Conservation (phyloP, 1,284 basidiomycete species). For the Irpex sp. region DNA sequence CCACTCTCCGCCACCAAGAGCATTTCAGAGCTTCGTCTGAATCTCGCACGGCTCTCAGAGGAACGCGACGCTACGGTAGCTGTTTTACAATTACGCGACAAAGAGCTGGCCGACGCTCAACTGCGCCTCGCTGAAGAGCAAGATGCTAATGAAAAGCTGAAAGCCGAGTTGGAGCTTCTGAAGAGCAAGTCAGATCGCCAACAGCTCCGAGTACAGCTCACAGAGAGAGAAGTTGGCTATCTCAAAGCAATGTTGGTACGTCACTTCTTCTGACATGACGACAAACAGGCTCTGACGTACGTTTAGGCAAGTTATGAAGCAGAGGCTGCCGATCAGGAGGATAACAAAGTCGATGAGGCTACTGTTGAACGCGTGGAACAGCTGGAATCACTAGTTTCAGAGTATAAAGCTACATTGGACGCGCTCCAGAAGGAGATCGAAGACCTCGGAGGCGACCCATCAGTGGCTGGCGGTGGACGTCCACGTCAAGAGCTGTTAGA, state of each 20-base stretch:
- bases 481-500: constrained; percentile 36
- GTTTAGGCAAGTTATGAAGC: constrained; percentile 56
- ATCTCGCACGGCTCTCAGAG: constrained; percentile 59
- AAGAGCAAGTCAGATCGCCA: constrained; percentile 41
- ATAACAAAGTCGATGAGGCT: constrained; percentile 29
- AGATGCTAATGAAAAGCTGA: constrained; percentile 31
- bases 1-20: constrained; percentile 51
- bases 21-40: constrained; percentile 54
- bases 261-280: neutral
- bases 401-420: constrained; percentile 49
- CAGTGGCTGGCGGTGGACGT: constrained; percentile 21
- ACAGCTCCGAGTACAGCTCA: constrained; percentile 44
- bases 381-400: constrained; percentile 54
- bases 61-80: constrained; percentile 57
- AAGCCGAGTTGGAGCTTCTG: constrained; percentile 34
- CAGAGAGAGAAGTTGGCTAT: constrained; percentile 60
- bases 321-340: constrained; percentile 40
- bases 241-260: constrained; percentile 60
- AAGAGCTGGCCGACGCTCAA: constrained; percentile 41
- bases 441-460: constrained; percentile 33
- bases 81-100: constrained; percentile 45
- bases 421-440: constrained; percentile 42
- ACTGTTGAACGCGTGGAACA: constrained; percentile 44
- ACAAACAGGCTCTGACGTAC: neutral
- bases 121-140: constrained; percentile 33